phyloP scores from a whole-genome alignment of 2,329 filamentous ascomycete genomes.

The Arthrobotrys iridis region DNA sequence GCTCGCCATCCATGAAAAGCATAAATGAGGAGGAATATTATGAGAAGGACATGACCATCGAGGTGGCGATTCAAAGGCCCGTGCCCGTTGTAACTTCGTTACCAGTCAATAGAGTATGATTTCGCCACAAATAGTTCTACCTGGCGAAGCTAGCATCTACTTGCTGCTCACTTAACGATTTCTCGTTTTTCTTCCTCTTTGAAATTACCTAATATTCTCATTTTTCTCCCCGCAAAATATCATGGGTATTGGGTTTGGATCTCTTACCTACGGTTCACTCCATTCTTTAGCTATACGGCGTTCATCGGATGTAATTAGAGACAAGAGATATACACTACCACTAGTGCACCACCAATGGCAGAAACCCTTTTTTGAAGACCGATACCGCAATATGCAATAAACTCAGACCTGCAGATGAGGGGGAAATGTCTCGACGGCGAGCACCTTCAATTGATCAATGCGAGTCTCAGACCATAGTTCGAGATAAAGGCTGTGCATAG shows the following conservation, averaged over 20 bases:
- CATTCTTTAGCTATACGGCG: not conserved
- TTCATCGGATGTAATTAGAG: not conserved
- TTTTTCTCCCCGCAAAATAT: not conserved
- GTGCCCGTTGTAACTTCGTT: slow-evolving; percentile 20
- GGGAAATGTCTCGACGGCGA: too few species aligned
- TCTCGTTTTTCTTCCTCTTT: not conserved
- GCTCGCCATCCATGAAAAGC: slow-evolving; percentile 17
- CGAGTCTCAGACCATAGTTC: not conserved
- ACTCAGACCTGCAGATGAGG: too few species aligned
- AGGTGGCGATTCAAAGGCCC: slow-evolving; percentile 36
- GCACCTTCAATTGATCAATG: not conserved
- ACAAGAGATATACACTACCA: too few species aligned
- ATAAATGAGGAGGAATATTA: slow-evolving; percentile 29
- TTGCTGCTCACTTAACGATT: not conserved
- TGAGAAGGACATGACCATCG: slow-evolving; percentile 38
- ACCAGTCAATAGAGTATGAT: slow-evolving; percentile 21
- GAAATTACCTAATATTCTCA: not conserved
- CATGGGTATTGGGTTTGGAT: not conserved
- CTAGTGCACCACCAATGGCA: too few species aligned
- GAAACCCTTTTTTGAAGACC: too few species aligned
- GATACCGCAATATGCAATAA: too few species aligned
- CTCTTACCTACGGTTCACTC: not conserved
- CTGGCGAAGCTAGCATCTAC: not conserved
- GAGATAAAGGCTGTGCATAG: slow-evolving; percentile 1
- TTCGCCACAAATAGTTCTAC: not conserved